Percentiles rank a stretch among this genome's conserved stretches.
phyloP scores from a whole-genome alignment of 768 basidiomycete species.

The Postia placenta region DNA sequence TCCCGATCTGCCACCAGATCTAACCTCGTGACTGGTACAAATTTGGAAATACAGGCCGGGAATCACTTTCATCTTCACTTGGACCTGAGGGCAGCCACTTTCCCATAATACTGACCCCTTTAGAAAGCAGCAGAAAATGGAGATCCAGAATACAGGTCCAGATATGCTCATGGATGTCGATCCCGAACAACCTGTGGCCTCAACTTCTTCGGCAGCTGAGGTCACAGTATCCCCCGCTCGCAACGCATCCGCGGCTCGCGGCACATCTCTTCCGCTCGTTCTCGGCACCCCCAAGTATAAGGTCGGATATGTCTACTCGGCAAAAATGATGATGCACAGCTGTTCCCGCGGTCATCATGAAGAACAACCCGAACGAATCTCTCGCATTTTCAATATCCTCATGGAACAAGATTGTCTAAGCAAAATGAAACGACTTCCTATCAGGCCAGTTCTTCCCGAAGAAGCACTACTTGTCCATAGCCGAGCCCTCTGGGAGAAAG shows the following conservation, averaged over 20 bases:
- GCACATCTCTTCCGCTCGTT: constrained; percentile 10
- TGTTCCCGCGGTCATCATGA: constrained; percentile 73
- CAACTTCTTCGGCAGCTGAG: neutral
- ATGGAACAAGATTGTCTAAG: constrained; percentile 49
- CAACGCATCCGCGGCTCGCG: neutral
- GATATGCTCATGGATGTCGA: neutral
- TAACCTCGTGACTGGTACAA: neutral
- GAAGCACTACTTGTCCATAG: constrained; percentile 90
- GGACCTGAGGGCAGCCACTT: neutral
- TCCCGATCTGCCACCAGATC: neutral
- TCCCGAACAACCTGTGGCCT: neutral
- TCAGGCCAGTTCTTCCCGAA: constrained; percentile 64
- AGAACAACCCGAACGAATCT: constrained; percentile 72
- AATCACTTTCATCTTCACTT: too few species aligned
- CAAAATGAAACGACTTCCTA: constrained; percentile 74
- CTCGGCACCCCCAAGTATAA: neutral
- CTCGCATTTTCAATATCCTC: constrained; percentile 64
- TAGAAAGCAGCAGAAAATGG: neutral
- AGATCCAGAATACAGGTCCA: neutral
- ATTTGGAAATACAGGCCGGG: too few species aligned
- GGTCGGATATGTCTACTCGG: constrained; percentile 87
- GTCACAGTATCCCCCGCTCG: neutral
- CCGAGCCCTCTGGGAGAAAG: constrained; percentile 88
- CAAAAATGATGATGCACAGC: constrained; percentile 82
- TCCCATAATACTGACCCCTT: neutral